Conservation (phyloP, 2,329 filamentous ascomycete species). For the Magnaporthiopsis incrustans region DNA sequence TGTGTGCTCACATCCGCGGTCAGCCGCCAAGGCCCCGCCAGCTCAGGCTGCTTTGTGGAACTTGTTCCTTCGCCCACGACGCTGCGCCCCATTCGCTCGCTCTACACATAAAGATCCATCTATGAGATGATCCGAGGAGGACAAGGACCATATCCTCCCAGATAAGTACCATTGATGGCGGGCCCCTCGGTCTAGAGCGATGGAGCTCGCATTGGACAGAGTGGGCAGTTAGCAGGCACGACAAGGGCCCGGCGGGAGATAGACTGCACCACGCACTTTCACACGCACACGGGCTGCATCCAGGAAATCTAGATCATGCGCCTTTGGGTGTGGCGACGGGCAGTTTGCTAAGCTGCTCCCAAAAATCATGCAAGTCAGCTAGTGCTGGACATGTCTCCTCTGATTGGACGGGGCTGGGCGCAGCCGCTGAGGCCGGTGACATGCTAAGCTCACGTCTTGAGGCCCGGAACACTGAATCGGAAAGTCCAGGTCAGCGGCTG, state of each 20-base stretch:
- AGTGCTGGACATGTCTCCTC: background rate
- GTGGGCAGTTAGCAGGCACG: background rate
- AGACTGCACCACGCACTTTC: background rate
- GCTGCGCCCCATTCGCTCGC: no score
- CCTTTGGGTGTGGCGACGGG: background rate
- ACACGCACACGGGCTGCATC: background rate
- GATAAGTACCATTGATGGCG: background rate
- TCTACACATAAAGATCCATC: no score
- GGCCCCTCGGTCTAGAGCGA: background rate
- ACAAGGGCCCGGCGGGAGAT: background rate
- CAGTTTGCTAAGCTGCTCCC: background rate
- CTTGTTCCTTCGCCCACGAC: no score
- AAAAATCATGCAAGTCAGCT: background rate
- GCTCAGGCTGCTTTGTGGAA: background rate
- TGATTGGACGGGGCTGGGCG: background rate
- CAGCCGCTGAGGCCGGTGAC: no score
- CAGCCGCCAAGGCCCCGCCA: background rate
- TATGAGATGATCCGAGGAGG: background rate
- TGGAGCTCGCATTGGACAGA: background rate
- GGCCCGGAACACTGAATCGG: no score
- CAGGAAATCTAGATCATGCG: background rate
- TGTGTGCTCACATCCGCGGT: no score
- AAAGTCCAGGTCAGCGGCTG: background rate
- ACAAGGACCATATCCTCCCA: background rate
- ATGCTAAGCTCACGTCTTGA: no score